Conservation (phyloP, 768 basidiomycete species). For the Hypsizygus marmoreus region DNA sequence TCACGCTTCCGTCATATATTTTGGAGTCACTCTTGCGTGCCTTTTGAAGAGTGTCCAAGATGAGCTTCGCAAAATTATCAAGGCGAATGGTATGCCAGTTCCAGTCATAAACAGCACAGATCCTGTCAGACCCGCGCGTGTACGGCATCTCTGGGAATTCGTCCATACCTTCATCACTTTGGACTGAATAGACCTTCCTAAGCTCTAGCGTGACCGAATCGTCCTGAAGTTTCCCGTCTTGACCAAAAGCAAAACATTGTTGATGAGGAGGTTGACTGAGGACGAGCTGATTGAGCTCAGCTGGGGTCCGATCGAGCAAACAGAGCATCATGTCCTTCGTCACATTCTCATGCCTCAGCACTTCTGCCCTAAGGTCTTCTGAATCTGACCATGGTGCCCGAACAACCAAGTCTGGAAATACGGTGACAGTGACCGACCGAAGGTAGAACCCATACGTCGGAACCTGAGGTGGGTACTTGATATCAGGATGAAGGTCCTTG, state of each 20-base stretch:
- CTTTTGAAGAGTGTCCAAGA: not conserved
- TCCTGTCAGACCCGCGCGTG: not conserved
- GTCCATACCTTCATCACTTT: not conserved
- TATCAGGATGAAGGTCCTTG: not conserved
- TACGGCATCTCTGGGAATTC: not conserved
- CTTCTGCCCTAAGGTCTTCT: not conserved
- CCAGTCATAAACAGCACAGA: not conserved
- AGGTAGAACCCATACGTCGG: conserved; percentile 1
- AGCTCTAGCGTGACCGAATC: not conserved
- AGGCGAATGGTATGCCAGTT: not conserved
- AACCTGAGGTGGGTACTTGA: conserved; percentile 3
- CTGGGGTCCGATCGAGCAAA: not conserved
- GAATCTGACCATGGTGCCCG: not conserved
- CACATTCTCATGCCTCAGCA: not conserved
- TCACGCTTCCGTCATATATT: not conserved
- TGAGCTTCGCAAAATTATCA: too few species aligned
- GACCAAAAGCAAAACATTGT: not conserved
- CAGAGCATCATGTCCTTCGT: not conserved
- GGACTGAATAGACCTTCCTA: not conserved
- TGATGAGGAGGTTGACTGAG: not conserved
- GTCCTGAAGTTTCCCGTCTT: not conserved
- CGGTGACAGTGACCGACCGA: not conserved
- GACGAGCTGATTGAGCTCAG: not conserved
- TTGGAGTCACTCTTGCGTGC: not conserved
- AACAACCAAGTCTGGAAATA: conserved; percentile 3